A percentile compares a stretch with the other conserved stretches of the same genome.
phyloP scores from a whole-genome alignment of 768 basidiomycete species.

The Boletus sp. region DNA sequence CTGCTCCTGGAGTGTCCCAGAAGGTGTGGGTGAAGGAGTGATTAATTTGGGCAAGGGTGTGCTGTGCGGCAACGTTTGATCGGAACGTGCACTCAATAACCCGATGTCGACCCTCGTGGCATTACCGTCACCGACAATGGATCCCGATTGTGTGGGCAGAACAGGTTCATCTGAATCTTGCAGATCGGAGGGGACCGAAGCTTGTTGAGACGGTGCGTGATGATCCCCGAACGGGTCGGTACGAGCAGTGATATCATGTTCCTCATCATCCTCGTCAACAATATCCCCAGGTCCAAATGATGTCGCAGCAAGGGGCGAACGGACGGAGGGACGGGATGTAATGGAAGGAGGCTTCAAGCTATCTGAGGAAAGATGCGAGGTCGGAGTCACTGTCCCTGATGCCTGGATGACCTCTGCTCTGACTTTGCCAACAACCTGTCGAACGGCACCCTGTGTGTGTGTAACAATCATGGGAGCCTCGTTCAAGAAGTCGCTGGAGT shows the following conservation, averaged over 20 bases:
- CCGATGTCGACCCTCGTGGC: constrained; percentile 70
- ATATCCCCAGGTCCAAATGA: constrained; percentile 74
- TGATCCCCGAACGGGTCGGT: constrained; percentile 67
- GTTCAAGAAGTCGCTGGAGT: constrained; percentile 73
- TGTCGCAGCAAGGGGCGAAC: constrained; percentile 67
- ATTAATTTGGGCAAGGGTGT: constrained; percentile 65
- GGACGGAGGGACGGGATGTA: constrained; percentile 42
- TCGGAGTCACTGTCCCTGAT: constrained; percentile 37
- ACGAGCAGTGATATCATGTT: constrained; percentile 26
- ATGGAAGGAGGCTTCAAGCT: constrained; percentile 41
- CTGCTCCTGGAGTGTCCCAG: constrained; percentile 55
- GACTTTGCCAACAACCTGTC: constrained; percentile 73
- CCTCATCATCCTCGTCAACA: constrained; percentile 44
- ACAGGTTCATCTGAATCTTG: constrained; percentile 40
- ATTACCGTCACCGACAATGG: constrained; percentile 57
- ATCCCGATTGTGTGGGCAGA: constrained; percentile 53
- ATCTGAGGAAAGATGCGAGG: constrained; percentile 32
- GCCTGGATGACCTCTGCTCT: constrained; percentile 79
- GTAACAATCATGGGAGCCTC: constrained; percentile 84
- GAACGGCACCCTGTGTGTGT: constrained; percentile 56
- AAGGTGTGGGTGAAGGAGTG: constrained; percentile 40
- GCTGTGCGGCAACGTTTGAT: constrained; percentile 48
- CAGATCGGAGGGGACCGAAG: constrained; percentile 20
- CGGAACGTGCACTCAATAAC: constrained; percentile 36
- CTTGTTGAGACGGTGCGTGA: constrained; percentile 30